Evolutionary conservation across 345 rosid genomes (phyloP), one percentile per base, ranked within the genome.

Genomic region (Ceriops tagal): DNA sequence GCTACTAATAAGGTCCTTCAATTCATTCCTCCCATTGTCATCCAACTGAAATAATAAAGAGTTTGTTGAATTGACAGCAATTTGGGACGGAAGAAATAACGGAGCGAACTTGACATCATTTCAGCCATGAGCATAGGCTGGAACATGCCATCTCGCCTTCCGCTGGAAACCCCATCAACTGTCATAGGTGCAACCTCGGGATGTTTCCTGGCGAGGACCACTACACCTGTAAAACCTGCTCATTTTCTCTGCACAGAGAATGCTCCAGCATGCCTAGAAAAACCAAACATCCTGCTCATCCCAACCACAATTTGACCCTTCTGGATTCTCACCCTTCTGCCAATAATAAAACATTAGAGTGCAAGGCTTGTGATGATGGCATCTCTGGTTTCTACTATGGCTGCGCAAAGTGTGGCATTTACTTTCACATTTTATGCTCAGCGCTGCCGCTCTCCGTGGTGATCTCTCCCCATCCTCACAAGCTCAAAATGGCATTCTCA

Each of bases 101-200:
- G 39, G 64, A 64, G 64, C 61, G 22, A 8, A 28, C 27, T 1
- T 58, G 60, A 30, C 62, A 28, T 34, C 91, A 87, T 81, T 80
- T 82, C 22, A 84, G 85, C 68, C 87, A 83, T 65, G 77, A 76
- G 18, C 91, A 84, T 72, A 78, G 81, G 0, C 11, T 81, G 58
- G 69, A 57, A 19, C 73, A 15, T 2, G 34, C 65, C n/a, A 9
- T 60, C 4, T 57, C 55, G 3, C 21, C 62, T 8, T 30, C 35
- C 18, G 2, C 64, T n/a, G 24, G 5, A 31, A 9, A 20, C 15
- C 3, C 21, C 26, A 9, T 18, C 20, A 6, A 32, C 58, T 86
- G 87, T 53, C 67, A 65, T 0, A 78, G 79, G 20, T 83, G 89
- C 74, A 81, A 66, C 60, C 76, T 81, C 26, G 16, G 34, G n/a